Base-by-base conservation (phyloP, 2,329 filamentous ascomycete species). In the Hypoxylon sp. region DNA sequence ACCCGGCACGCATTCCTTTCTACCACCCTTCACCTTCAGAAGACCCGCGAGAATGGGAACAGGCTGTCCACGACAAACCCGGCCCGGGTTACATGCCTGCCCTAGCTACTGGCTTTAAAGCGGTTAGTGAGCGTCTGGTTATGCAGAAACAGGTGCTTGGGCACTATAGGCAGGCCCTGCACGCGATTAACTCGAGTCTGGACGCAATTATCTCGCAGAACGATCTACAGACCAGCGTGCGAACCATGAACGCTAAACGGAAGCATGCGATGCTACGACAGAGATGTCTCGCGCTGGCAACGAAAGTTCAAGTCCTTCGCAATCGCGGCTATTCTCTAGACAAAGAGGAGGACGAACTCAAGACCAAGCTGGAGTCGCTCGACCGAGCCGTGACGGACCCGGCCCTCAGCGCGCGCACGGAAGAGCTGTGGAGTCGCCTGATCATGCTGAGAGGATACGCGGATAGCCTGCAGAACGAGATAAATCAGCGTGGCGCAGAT, bases 381-480 rank as follows among this genome's bases (percentile, higher is more conserved):
- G 91, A 94, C 76, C 87, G 88, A 74, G 83, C 84, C 53, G 87
- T 93, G 27, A 88, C 89, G 69, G 92, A 96, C 74, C 92, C 93
- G 6, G 89, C 89, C 6, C 84, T 95, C 59, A 87, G 87, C 37
- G 92, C 91, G 2, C 83, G 91, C 70, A 90, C 93, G 75, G 93
- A 96, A 78, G 92, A 96, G 81, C 88, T 96, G 46, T 96, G 92
- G 92, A 93, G 92, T 69, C 84, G 92, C 47, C 87, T 96, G 80
- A 90, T 94, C 51, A 87, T 90, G 37, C 81, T 96, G 50, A 84
- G 91, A 69, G 91, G 91, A 66, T 88, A 93, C 70, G 90, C 91
- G 21, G 87, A 90, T 70, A 86, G 88, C 73, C 79, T 96, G 71
- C 90, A 90, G 74, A 88, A 87, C 72, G 92, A 96, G 81, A 84